Evolutionary conservation across 225 moss, liverwort and hornwort genomes (phyloP).

Genomic region (Sphagnum contortum): DNA sequence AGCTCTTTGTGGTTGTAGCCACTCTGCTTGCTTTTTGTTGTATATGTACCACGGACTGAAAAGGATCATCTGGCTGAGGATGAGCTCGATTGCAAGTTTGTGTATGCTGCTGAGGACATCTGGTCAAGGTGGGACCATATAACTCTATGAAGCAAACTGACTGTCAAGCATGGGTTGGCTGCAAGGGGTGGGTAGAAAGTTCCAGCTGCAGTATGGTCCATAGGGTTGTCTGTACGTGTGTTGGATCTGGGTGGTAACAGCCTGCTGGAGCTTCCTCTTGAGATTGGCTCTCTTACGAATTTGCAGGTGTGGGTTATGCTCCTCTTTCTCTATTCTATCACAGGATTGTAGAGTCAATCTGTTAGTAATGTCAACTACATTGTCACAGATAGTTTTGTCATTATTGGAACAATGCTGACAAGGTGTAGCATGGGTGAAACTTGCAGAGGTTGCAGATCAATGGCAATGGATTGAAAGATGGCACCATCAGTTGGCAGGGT

Average conservation of each 20-base stretch:
- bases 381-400: too few relatives aligned
- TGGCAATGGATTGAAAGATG: constrained; percentile 63
- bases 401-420: not conserved
- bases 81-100: too few relatives aligned
- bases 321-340: not conserved
- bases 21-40: too few relatives aligned
- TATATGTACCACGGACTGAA: too few relatives aligned
- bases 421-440: constrained; percentile 7
- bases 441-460: constrained; percentile 75
- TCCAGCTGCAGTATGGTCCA: constrained; percentile 79
- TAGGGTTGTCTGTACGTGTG: constrained; percentile 69
- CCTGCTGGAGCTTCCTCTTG: constrained; percentile 54
- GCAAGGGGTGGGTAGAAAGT: constrained; percentile 81
- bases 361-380: too few relatives aligned
- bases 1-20: too few relatives aligned
- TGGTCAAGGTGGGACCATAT: constrained; percentile 1
- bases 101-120: not conserved
- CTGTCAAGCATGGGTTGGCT: constrained; percentile 58
- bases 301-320: constrained; percentile 51
- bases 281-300: constrained; percentile 44
- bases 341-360: too few relatives aligned
- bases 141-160: constrained; percentile 17
- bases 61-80: too few relatives aligned
- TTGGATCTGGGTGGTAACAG: constrained; percentile 77
- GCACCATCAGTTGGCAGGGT: constrained; percentile 56